Conservation (phyloP, 805 yeast species). For the Suhomyces tanzawaensis region DNA sequence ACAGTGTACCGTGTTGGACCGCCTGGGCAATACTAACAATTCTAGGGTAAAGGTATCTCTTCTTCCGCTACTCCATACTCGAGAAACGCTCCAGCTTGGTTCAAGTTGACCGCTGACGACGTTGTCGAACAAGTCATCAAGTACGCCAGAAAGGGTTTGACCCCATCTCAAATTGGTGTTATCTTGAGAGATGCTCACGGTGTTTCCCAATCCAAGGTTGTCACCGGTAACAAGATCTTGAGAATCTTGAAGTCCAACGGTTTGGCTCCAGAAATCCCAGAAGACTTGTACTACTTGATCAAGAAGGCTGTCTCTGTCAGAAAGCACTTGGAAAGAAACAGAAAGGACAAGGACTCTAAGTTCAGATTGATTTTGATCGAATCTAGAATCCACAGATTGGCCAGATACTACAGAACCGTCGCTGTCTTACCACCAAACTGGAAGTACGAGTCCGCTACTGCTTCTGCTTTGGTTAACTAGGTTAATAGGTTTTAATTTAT, state of each 20-base stretch:
- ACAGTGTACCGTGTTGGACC: too few species aligned
- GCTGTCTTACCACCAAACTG: constrained; percentile 99
- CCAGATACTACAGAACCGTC: constrained; percentile 99
- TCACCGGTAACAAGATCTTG: constrained; percentile 98
- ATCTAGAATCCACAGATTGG: constrained; percentile 99
- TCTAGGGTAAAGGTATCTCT: constrained; percentile 97
- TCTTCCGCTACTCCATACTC: constrained; percentile 99
- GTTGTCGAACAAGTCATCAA: constrained; percentile 98
- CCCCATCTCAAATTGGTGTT: constrained; percentile 99
- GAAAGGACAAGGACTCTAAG: constrained; percentile 99
- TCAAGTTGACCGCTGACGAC: constrained; percentile 92
- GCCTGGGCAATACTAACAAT: constrained; percentile 49
- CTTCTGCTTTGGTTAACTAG: constrained; percentile 99
- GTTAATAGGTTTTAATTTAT: constrained; percentile 21
- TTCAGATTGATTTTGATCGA: constrained; percentile 99
- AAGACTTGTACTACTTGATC: constrained; percentile 97
- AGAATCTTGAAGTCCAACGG: constrained; percentile 99
- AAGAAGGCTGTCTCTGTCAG: constrained; percentile 99
- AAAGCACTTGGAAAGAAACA: constrained; percentile 99
- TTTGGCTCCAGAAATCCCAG: constrained; percentile 99
- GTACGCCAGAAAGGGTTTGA: constrained; percentile 99
- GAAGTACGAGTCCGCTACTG: constrained; percentile 99
- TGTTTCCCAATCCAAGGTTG: constrained; percentile 94
- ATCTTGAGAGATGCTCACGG: constrained; percentile 99
- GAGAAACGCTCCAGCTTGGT: constrained; percentile 99